A percentile compares a stretch with the other conserved stretches of the same genome.
phyloP scores from a whole-genome alignment of 2,329 filamentous ascomycete species.

The Lecanicillium sp. region DNA sequence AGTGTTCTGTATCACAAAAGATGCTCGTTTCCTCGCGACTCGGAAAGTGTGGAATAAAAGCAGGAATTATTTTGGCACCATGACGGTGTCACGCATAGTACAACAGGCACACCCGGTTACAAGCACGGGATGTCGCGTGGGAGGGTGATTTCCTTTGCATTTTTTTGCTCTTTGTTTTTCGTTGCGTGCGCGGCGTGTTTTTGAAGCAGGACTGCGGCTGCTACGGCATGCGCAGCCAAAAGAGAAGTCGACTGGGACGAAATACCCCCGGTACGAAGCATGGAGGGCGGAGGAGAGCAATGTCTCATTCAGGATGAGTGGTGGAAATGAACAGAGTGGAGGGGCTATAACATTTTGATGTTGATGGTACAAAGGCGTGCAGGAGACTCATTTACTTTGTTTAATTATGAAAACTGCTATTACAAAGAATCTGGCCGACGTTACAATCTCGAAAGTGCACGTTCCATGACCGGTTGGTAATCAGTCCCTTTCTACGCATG shows the following conservation, averaged over 20 bases:
- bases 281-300: not conserved
- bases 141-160: not conserved
- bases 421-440: no score
- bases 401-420: slow-evolving; percentile 9
- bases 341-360: slow-evolving; percentile 2
- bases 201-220: not conserved
- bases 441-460: no score
- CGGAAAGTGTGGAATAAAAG: no score
- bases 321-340: not conserved
- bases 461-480: no score
- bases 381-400: slow-evolving; percentile 12
- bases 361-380: slow-evolving; percentile 4
- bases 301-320: no score
- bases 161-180: slow-evolving; percentile 4
- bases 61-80: no score
- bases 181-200: not conserved
- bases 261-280: no score
- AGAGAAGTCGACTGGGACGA: not conserved
- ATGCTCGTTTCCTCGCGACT: no score
- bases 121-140: no score
- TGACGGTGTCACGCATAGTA: no score
- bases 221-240: not conserved
- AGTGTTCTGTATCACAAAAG: slow-evolving; percentile 1
- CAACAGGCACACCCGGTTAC: no score
- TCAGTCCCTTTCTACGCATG: no score